Evolutionary conservation across 257 asterid genomes (phyloP).

Genomic region (Jasminum sambac): DNA sequence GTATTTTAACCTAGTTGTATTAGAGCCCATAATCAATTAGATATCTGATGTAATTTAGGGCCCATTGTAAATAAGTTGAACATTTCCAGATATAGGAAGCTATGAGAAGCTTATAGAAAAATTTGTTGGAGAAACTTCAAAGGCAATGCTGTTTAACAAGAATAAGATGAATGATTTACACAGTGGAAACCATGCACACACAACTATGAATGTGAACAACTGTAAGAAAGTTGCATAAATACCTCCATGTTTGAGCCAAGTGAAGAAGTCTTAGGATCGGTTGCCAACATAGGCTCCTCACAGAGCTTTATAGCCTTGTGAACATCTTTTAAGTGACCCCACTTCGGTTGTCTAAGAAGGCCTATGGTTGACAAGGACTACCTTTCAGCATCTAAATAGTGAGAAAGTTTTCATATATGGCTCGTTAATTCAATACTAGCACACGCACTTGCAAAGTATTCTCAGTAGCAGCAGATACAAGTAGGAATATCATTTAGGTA

Average conservation of each 20-base stretch:
- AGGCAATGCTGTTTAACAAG: neutral
- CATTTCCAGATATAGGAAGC: neutral
- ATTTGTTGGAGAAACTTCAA: neutral
- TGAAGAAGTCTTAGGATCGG: constrained; percentile 66
- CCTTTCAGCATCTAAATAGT: neutral
- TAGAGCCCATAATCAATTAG: too few relatives aligned
- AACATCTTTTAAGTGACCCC: constrained; percentile 83
- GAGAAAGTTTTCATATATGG: neutral
- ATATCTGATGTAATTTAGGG: too few relatives aligned
- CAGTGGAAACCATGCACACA: neutral
- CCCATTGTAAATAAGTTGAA: too few relatives aligned
- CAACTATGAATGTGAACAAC: neutral
- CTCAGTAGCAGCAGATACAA: neutral
- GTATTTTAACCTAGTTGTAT: too few relatives aligned
- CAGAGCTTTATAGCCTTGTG: constrained; percentile 85
- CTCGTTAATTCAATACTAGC: neutral
- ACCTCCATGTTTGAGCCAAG: constrained; percentile 75
- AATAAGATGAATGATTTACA: neutral
- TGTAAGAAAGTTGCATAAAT: constrained; percentile 6
- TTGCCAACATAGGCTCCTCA: constrained; percentile 75
- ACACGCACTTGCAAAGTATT: neutral
- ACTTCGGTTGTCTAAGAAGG: constrained; percentile 70
- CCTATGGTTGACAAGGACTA: constrained; percentile 38
- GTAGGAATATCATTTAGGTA: neutral
- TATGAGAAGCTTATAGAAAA: neutral